Conservation (phyloP, 495 filamentous ascomycete genomes). For the Staphylotrichum tortipilum region DNA sequence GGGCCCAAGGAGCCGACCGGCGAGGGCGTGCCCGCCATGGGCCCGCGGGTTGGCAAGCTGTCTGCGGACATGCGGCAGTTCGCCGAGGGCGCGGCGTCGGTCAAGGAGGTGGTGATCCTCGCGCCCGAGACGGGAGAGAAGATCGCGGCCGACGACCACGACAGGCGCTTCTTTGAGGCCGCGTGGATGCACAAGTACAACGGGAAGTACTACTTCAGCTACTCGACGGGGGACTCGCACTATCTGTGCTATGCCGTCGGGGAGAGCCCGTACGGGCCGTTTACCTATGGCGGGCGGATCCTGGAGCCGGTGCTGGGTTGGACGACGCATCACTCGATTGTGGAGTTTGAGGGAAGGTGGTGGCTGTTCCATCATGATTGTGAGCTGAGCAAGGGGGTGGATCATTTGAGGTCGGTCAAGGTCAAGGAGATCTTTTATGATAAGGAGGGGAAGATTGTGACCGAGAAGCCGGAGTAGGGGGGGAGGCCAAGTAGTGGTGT, state of each 20-base stretch:
- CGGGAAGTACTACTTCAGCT: constrained; percentile 63
- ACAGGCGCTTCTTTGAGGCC: constrained; percentile 69
- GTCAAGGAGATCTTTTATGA: constrained; percentile 65
- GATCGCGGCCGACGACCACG: constrained; percentile 56
- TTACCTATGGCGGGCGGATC: constrained; percentile 59
- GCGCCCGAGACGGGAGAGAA: constrained; percentile 49
- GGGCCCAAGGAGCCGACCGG: constrained; percentile 50
- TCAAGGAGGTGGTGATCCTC: constrained; percentile 47
- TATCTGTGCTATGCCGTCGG: constrained; percentile 58
- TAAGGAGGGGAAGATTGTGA: constrained; percentile 48
- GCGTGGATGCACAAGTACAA: constrained; percentile 64
- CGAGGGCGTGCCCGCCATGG: constrained; percentile 39
- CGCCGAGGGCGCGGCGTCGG: constrained; percentile 33
- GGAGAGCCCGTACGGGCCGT: constrained; percentile 54
- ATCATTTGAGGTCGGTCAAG: constrained; percentile 62
- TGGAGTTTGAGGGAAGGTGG: constrained; percentile 60
- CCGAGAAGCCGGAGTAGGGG: constrained; percentile 26
- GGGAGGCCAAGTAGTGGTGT: neutral
- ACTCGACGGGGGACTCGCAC: constrained; percentile 69
- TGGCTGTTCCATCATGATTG: constrained; percentile 69
- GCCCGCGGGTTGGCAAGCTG: constrained; percentile 53
- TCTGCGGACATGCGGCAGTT: constrained; percentile 55
- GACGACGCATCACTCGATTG: constrained; percentile 75
- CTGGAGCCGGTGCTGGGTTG: constrained; percentile 67
- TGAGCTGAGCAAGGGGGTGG: constrained; percentile 50